These are phyloP conservation scores for Leishmania major DNA, from an alignment of 208 protist genomes.

Conservation along the genomic window DNA sequence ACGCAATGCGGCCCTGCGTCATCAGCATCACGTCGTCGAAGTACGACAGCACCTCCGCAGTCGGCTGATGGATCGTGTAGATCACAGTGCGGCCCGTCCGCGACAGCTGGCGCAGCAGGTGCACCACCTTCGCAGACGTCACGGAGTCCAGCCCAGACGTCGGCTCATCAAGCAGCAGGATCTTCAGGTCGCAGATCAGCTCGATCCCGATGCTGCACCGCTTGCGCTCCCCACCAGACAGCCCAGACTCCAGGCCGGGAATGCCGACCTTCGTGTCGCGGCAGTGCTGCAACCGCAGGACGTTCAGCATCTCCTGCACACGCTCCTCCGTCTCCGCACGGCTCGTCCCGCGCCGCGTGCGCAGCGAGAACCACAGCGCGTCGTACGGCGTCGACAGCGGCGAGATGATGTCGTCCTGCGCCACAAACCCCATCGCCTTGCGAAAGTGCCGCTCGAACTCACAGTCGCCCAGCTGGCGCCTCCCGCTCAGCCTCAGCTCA, in stretches of 20 bases:
- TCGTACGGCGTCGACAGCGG: slow-evolving; percentile 64
- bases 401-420: slow-evolving; percentile 85
- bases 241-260: slow-evolving; percentile 64
- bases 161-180: slow-evolving; percentile 92
- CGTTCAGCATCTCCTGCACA: slow-evolving; percentile 69
- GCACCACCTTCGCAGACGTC: slow-evolving; percentile 81
- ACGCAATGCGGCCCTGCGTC: slow-evolving; percentile 72
- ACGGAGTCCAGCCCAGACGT: slow-evolving; percentile 90
- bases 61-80: slow-evolving; percentile 96
- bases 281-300: slow-evolving; percentile 69
- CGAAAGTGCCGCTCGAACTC: slow-evolving; percentile 59
- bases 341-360: slow-evolving; percentile 58
- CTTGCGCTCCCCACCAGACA: slow-evolving; percentile 89
- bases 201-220: slow-evolving; percentile 89
- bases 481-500: slow-evolving; percentile 50
- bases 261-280: slow-evolving; percentile 75
- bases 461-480: slow-evolving; percentile 68
- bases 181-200: slow-evolving; percentile 84
- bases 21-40: slow-evolving; percentile 95
- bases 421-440: slow-evolving; percentile 77
- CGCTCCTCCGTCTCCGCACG: slow-evolving; percentile 43
- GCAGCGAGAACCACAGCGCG: slow-evolving; percentile 77
- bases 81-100: slow-evolving; percentile 86
- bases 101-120: slow-evolving; percentile 76
- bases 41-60: slow-evolving; percentile 77